phyloP scores from a whole-genome alignment of 495 filamentous ascomycete species.

The Lasiosphaeriaceae sp. region DNA sequence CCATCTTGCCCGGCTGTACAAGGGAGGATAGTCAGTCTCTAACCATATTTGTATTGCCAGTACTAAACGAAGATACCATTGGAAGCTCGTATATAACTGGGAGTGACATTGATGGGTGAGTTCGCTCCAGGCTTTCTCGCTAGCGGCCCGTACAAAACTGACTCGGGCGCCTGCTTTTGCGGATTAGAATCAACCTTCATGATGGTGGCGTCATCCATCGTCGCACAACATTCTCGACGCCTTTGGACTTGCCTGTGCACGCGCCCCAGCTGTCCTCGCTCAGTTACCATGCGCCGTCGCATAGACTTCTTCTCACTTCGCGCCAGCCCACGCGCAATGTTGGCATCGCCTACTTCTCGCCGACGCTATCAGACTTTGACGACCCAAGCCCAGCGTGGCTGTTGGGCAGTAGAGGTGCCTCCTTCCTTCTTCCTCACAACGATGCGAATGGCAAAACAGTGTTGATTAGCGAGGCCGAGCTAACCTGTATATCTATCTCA shows the following conservation, averaged over 20 bases:
- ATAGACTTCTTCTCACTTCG: slow-evolving; percentile 27
- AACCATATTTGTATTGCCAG: no score
- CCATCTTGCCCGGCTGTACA: no score
- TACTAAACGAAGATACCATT: no score
- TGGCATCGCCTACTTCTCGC: slow-evolving; percentile 13
- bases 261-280: slow-evolving; percentile 21
- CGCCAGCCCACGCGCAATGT: neutral
- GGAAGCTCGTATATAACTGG: no score
- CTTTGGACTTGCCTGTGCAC: neutral
- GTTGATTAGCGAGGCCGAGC: no score
- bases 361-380: neutral
- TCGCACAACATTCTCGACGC: neutral
- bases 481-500: no score
- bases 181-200: slow-evolving; percentile 14
- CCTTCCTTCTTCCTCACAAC: neutral
- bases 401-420: slow-evolving; percentile 6
- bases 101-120: no score
- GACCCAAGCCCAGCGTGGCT: slow-evolving; percentile 12
- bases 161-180: neutral
- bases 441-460: neutral
- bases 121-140: no score
- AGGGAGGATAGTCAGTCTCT: no score
- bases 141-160: no score
- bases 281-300: slow-evolving; percentile 24
- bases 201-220: slow-evolving; percentile 3